phyloP scores from a whole-genome alignment of 1,284 basidiomycete genomes.

The Rhodofomes roseus region DNA sequence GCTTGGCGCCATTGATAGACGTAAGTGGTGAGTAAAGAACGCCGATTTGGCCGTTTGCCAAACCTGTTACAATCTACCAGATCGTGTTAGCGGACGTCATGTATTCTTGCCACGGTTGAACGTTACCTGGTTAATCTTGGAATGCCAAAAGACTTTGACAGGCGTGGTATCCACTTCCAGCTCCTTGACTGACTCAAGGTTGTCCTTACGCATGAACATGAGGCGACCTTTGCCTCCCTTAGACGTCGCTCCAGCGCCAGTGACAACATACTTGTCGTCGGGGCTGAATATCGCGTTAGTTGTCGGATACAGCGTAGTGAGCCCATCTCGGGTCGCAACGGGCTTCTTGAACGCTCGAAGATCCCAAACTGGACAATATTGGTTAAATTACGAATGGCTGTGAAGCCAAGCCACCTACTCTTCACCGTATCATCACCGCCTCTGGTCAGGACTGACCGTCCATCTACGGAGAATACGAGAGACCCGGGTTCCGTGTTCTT shows the following conservation, averaged over 20 bases:
- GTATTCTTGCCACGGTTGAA: background rate
- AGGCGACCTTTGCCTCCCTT: conserved; percentile 71
- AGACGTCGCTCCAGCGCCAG: conserved; percentile 66
- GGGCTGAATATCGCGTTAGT: conserved; percentile 94
- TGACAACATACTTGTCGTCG: conserved; percentile 83
- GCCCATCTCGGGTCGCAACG: conserved; percentile 55
- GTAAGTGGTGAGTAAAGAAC: conserved; percentile 88
- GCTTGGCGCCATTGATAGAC: conserved; percentile 89
- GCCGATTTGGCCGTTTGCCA: conserved; percentile 85
- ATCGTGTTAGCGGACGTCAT: background rate
- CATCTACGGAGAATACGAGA: conserved; percentile 82
- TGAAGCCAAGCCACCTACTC: conserved; percentile 45
- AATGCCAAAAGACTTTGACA: conserved; percentile 89
- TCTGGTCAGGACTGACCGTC: conserved; percentile 76
- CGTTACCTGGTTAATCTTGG: conserved; percentile 93
- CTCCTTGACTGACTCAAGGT: conserved; percentile 63
- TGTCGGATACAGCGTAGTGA: conserved; percentile 83
- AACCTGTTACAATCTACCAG: conserved; percentile 74
- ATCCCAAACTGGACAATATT: conserved; percentile 79
- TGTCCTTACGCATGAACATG: conserved; percentile 69
- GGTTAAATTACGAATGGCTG: conserved; percentile 1
- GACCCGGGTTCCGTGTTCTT: conserved; percentile 84
- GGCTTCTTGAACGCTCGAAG: conserved; percentile 86
- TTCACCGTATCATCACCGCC: conserved; percentile 95
- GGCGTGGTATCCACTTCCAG: conserved; percentile 73